Conservation (phyloP, 192 early-diverging fungal genomes). For the Entomortierella parvispora region DNA sequence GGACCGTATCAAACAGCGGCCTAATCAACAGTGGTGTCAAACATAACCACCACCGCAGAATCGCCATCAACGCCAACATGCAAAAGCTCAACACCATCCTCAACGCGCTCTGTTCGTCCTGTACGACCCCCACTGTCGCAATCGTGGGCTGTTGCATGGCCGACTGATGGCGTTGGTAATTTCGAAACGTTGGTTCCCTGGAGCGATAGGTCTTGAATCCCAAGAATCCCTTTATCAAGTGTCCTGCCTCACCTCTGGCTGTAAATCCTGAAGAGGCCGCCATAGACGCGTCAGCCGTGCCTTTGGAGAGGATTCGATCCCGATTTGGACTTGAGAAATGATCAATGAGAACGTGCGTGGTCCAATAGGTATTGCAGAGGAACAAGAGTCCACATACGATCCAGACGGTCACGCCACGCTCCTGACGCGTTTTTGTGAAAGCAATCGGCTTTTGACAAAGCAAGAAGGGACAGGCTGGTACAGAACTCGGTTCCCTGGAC, state of each 20-base stretch:
- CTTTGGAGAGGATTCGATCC: constrained; percentile 7
- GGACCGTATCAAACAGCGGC: constrained; percentile 43
- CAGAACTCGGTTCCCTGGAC: constrained; percentile 35
- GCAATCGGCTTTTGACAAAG: constrained; percentile 43
- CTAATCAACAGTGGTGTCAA: constrained; percentile 21
- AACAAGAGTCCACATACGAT: constrained; percentile 43
- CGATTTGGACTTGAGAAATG: constrained; percentile 15
- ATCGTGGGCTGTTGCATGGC: constrained; percentile 23
- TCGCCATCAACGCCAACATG: constrained; percentile 33
- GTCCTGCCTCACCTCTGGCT: constrained; percentile 17
- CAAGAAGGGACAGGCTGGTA: constrained; percentile 30
- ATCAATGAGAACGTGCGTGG: constrained; percentile 26
- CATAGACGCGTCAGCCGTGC: not conserved
- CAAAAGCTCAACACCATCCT: constrained; percentile 15
- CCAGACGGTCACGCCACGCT: constrained; percentile 48
- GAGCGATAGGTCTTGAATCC: constrained; percentile 45
- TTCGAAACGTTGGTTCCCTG: constrained; percentile 13
- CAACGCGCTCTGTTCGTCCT: constrained; percentile 27
- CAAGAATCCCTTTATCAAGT: constrained; percentile 38
- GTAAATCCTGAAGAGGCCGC: constrained; percentile 13
- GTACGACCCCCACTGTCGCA: constrained; percentile 40
- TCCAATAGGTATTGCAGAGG: constrained; percentile 50
- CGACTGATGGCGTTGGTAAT: constrained; percentile 9
- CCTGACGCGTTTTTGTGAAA: constrained; percentile 32
- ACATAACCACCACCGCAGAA: constrained; percentile 35